Base-by-base conservation (phyloP, 805 yeast species). In the Scheffersomyces coipomensis region DNA sequence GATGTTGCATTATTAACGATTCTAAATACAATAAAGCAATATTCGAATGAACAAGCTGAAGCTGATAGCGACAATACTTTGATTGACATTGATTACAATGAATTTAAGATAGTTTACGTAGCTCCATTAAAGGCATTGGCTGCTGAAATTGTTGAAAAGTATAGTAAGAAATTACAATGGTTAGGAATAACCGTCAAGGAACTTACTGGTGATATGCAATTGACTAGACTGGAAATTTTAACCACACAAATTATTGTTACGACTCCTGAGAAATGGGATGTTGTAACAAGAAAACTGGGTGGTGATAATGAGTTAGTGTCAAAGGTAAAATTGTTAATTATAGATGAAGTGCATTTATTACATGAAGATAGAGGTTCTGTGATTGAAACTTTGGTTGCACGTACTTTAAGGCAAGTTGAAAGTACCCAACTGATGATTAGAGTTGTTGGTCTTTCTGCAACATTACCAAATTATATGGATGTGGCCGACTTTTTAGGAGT, bases 301-400 rank as follows among this genome's bases (percentile, higher is more conserved):
- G 97, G 97, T 37, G 97, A 90, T 52, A 79, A 79, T 35, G 96
- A 89, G 49, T 62, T 90, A 34, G 87, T 88, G 2, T 79, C 85
- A 10, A 89, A 88, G 51, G 95, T 93, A 8, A 87, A 83, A 58
- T 65, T 93, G 11, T 66, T 93, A 41, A 88, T 93, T 43, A 90
- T 93, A 44, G 99, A 93, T 71, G 99, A 93, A 64, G 98, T 93
- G 0, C 99, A 93, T 73, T 69, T 93, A 55, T 73, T 93, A 38
- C 98, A 93, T 52, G 99, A 93, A 76, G 99, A 93, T 40, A 79
- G 99, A 69, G 99, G 99, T 52, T 88, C 97, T 7, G 99, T 93
- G 5, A 88, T 93, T 46, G 99, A 93, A 60, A 89, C 97, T 0
- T 68, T 90, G 37, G 97, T 90, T 3, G 96, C 97, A 0, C 79